phyloP scores from a whole-genome alignment of 2,329 filamentous ascomycete species.

The Pestalotiopsis fici region DNA sequence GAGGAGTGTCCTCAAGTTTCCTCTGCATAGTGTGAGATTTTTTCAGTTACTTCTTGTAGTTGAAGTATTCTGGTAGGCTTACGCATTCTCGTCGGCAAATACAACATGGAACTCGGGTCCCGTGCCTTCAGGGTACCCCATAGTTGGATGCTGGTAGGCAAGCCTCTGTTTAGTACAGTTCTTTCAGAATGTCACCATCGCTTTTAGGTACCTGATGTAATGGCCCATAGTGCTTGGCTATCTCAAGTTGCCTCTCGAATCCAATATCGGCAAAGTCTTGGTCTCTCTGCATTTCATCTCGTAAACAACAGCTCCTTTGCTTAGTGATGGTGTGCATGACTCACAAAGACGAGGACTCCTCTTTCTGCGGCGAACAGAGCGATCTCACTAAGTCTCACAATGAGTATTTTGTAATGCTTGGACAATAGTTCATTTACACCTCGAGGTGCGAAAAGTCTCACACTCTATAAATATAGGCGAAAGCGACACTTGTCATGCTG shows the following conservation, averaged over 20 bases:
- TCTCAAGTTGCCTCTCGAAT: conserved; percentile 29
- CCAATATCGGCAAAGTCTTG: conserved; percentile 32
- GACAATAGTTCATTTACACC: no score
- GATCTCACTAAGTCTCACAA: conserved; percentile 20
- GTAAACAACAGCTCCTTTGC: background rate
- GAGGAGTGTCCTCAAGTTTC: conserved; percentile 27
- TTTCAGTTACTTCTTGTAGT: no score
- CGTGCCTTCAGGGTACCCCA: conserved; percentile 31
- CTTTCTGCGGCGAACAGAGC: conserved; percentile 30
- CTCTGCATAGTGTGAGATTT: conserved; percentile 9
- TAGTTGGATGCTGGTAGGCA: conserved; percentile 24
- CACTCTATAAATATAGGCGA: no score
- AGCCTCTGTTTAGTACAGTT: background rate
- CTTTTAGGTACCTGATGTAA: conserved; percentile 22
- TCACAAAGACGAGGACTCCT: conserved; percentile 32
- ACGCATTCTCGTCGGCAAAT: conserved; percentile 31
- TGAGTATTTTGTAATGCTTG: no score
- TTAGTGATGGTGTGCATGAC: background rate
- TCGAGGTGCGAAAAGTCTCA: no score
- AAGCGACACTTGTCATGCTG: no score
- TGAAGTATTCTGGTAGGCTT: no score
- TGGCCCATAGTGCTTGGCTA: conserved; percentile 30
- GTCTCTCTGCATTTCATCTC: conserved; percentile 20
- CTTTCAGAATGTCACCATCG: background rate
- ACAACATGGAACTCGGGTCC: conserved; percentile 33